phyloP scores from a whole-genome alignment of 2,329 filamentous ascomycete species.

The Xylaria sp. region DNA sequence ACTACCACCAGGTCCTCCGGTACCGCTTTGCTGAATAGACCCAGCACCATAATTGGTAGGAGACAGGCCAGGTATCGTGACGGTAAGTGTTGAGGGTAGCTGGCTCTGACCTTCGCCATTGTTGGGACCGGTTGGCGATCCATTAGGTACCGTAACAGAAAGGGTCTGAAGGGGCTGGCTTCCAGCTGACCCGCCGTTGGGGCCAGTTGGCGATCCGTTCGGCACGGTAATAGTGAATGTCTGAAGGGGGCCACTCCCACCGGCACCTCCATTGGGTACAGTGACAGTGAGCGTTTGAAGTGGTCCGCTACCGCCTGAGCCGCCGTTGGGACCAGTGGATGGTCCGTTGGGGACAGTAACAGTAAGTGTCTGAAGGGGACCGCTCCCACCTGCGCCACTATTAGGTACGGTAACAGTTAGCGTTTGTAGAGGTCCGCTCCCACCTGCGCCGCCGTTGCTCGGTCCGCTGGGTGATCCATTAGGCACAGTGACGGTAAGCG shows the following conservation, averaged over 20 bases:
- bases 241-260: constrained; percentile 4
- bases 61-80: constrained; percentile 31
- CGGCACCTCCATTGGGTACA: constrained; percentile 21
- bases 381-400: constrained; percentile 18
- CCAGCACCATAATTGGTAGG: constrained; percentile 22
- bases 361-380: constrained; percentile 21
- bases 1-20: constrained; percentile 25
- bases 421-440: constrained; percentile 4
- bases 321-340: constrained; percentile 6
- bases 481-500: constrained; percentile 33
- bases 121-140: constrained; percentile 15
- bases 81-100: constrained; percentile 27
- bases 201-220: constrained; percentile 28
- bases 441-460: constrained; percentile 6
- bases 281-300: constrained; percentile 31
- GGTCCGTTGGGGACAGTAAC: constrained; percentile 15
- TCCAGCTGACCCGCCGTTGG: constrained; percentile 25
- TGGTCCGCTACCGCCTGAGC: constrained; percentile 12
- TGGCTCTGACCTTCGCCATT: constrained; percentile 18
- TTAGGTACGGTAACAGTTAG: constrained; percentile 14
- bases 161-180: constrained; percentile 23
- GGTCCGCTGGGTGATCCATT: constrained; percentile 27
- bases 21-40: constrained; percentile 22
- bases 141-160: constrained; percentile 26
- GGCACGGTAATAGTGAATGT: constrained; percentile 28